Base-by-base conservation (phyloP, 106 monocot species). In the Hemerocallis citrina region DNA sequence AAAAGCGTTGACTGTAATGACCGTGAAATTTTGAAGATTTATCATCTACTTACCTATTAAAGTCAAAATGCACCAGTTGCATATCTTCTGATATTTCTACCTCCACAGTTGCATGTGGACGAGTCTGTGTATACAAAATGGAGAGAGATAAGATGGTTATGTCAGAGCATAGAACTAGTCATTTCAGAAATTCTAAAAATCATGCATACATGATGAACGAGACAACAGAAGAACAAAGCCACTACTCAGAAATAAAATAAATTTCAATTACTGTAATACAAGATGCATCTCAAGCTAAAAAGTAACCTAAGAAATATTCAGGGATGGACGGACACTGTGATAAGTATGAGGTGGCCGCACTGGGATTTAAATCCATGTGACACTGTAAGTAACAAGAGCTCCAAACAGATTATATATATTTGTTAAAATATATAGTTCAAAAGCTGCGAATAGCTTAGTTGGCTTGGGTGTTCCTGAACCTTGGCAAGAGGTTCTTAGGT, bases 51-150 rank as follows among this genome's bases (percentile, higher is more conserved):
- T 67, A 83, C 83, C 83, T 83, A 65, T 83, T 83, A 58, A 83
- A 83, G 55, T 83, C 83, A 58, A 83, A 83, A 58, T 83, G 83
- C 57, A 83, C 83, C 65, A 83, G 83, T 47, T 83, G 83, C 83
- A 83, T 83, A 65, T 83, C 83, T 71, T 83, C 83, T 30, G 83
- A 83, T 49, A 83, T 83, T 61, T 83, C 83, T 24, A 83, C 74
- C 50, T 83, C 83, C 36, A 83, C 78, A 51, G 83, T 83, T 66
- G 83, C 83, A 70, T 83, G 77, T 34, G 83, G 83, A 41, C 83
- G 77, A 42, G 83, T 83, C 83, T 83, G 74, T 54, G 47, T 11
- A 58, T 19, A n/a, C 61, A 42, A 62, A 16, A 55, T 15, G n/a
- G 6, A 33, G 32, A 57, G 23, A 57, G 36, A 36, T 17, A 57